Base-by-base conservation (phyloP, 2,329 filamentous ascomycete species). In the Colletotrichum simmondsii region DNA sequence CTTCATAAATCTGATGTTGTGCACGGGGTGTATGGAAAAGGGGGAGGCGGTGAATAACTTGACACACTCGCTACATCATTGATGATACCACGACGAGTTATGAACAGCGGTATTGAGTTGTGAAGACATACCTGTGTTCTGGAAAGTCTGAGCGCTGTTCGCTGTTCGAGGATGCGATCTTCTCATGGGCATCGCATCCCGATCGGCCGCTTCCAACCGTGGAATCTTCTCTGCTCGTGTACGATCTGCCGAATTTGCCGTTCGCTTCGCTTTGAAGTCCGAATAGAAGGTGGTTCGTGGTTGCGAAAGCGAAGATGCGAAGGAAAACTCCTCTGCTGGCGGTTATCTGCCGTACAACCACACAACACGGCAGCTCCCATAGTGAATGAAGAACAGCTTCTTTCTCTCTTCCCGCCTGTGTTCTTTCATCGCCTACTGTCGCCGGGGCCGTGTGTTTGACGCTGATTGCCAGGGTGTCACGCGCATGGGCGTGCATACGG, bases 21-120 rank as follows among this genome's bases (percentile, higher is more conserved):
- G 66, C 54, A 59, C 32, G 14, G 32, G 28, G 22, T 4, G 8
- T 42, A 42, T 22, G 30, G 24, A 61, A 69, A 65, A 65, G 66
- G 70, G 70, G 66, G 66, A 30, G 54, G 66, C 46, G 42, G 70
- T 70, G 66, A 49, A 70, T 60, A 61, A 72, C 66, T 70, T 65
- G 70, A 70, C 66, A 72, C 70, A 61, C 54, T 19, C 60, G 49
- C 70, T 54, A 70, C 70, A 64, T 56, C 60, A 70, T 60, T 24
- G 46, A 32, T 32, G 53, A 63, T 69, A 42, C n/a, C 65, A 14
- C n/a, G 5, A 22, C 53, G 16, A 57, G 49, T 57, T 59, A 37
- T 58, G 58, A 63, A 52, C 37, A 11, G 60, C 6, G 49, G 24
- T 35, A 22, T 37, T 30, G 28, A 26, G 57, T 53, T 63, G 61